Percentiles rank a stretch among this genome's conserved stretches.
These are phyloP conservation scores for Populus trichocarpa DNA, from an alignment of 441 rosid genomes.

Conservation along the genomic window DNA sequence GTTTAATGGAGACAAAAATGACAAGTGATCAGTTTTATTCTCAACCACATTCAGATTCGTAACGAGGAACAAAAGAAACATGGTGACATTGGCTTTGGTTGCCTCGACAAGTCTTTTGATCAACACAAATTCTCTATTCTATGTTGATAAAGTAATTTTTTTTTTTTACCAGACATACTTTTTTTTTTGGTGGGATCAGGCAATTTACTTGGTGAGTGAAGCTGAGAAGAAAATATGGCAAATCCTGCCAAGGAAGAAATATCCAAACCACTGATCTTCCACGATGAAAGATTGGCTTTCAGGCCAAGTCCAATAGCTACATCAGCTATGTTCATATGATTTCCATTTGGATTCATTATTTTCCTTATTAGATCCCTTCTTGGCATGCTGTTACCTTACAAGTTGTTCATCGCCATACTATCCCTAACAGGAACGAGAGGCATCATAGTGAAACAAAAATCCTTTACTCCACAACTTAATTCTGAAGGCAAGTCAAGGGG, in stretches of 20 bases:
- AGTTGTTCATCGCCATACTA: slow-evolving; percentile 23
- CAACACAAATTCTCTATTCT: slow-evolving; percentile 25
- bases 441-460: neutral
- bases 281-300: slow-evolving; percentile 83
- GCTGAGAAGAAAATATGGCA: slow-evolving; percentile 35
- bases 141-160: neutral
- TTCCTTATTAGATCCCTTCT: slow-evolving; percentile 45
- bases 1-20: slow-evolving; percentile 29
- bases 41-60: neutral
- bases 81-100: slow-evolving; percentile 26
- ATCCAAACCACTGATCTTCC: slow-evolving; percentile 76
- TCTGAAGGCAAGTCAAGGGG: slow-evolving; percentile 27
- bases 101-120: slow-evolving; percentile 25
- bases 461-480: neutral
- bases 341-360: slow-evolving; percentile 57
- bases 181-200: slow-evolving; percentile 19
- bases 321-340: slow-evolving; percentile 65
- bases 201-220: slow-evolving; percentile 25
- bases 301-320: slow-evolving; percentile 72
- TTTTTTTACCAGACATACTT: too few relatives aligned
- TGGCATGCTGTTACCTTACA: slow-evolving; percentile 50
- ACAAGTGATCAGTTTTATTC: neutral
- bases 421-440: slow-evolving; percentile 20
- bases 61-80: neutral
- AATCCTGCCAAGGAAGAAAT: slow-evolving; percentile 54